Conservation (phyloP, 2,329 filamentous ascomycete genomes). For the Aspergillus terreus region DNA sequence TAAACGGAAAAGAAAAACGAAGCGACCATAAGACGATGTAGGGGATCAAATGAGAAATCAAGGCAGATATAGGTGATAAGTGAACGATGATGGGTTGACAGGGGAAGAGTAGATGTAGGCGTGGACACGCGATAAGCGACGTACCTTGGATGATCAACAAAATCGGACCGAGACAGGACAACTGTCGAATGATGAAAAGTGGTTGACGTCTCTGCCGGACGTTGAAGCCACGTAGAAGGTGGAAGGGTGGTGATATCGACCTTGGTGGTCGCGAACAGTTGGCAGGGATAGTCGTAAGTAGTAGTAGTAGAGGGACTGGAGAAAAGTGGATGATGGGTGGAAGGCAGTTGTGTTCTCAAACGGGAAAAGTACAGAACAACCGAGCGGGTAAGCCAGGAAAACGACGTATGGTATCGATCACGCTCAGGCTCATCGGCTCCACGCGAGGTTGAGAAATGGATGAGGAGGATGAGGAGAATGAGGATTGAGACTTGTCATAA, state of each 20-base stretch:
- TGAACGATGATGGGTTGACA: constrained; percentile 20
- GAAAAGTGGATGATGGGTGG: constrained; percentile 1
- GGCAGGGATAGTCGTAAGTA: constrained; percentile 28
- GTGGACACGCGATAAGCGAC: constrained; percentile 19
- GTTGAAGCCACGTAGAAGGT: background rate
- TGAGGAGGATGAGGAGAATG: no score
- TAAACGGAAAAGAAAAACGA: background rate
- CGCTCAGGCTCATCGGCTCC: background rate
- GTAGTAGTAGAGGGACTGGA: constrained; percentile 7
- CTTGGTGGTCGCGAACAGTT: constrained; percentile 21
- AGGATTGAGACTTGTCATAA: background rate
- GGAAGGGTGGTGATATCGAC: constrained; percentile 8
- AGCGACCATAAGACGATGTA: background rate
- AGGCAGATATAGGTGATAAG: background rate
- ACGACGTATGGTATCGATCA: background rate
- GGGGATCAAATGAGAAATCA: background rate
- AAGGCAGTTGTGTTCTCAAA: constrained; percentile 13
- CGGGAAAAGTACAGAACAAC: constrained; percentile 16
- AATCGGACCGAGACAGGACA: constrained; percentile 4
- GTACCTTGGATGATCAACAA: constrained; percentile 18
- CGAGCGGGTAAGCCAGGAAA: constrained; percentile 18
- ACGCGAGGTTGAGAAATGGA: background rate
- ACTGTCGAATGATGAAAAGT: background rate
- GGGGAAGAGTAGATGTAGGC: constrained; percentile 12
- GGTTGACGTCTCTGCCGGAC: background rate